Conservation (phyloP, 306 rosid genomes). For the Cyclanthera cordifolia region DNA sequence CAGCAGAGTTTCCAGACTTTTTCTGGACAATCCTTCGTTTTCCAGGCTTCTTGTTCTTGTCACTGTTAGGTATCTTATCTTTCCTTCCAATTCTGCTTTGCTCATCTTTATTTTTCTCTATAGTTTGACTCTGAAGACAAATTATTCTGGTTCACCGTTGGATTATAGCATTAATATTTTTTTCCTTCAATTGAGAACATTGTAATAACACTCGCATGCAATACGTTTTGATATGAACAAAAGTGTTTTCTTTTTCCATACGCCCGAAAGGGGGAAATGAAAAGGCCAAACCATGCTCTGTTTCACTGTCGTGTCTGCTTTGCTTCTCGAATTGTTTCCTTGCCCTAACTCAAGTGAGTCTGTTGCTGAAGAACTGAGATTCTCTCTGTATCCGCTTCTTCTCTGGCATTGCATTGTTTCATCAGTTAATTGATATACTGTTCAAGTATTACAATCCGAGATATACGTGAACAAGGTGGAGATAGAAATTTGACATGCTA, state of each 20-base stretch:
- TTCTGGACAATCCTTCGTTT: conserved; percentile 37
- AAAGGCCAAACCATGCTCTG: not conserved
- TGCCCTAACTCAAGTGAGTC: not conserved
- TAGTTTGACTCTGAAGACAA: not conserved
- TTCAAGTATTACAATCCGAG: not conserved
- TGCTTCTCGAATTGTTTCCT: not conserved
- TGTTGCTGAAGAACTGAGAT: not conserved
- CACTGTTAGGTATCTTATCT: conserved; percentile 45
- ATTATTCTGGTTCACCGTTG: not conserved
- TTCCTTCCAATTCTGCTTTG: not conserved
- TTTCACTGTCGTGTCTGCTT: not conserved
- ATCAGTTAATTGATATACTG: not conserved
- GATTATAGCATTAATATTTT: not conserved
- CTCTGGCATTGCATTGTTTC: not conserved
- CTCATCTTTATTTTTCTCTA: not conserved
- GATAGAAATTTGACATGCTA: not conserved
- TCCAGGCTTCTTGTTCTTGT: conserved; percentile 46
- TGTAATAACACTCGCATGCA: not conserved
- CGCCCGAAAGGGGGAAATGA: not conserved
- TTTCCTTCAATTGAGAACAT: not conserved
- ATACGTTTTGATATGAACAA: not conserved
- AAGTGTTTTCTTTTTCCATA: not conserved
- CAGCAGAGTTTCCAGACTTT: conserved; percentile 35
- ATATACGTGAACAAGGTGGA: not conserved
- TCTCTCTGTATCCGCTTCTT: not conserved